These are phyloP conservation scores for Durusdinium trenchii DNA, from an alignment of 73 alveolate genomes.

Conservation along the genomic window DNA sequence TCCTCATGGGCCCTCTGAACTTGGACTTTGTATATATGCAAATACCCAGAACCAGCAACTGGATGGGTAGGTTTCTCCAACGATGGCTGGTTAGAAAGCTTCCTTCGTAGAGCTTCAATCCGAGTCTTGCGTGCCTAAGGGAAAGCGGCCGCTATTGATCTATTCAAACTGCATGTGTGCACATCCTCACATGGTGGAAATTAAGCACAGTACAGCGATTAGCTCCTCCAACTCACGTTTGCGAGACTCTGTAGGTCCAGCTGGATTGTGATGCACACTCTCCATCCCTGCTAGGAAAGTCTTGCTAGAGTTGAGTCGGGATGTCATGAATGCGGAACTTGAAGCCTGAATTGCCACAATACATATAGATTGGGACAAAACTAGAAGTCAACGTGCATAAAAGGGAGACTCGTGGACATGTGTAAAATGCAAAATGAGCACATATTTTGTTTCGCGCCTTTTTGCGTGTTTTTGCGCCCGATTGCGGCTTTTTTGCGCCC, in stretches of 20 bases:
- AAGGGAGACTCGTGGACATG: not conserved
- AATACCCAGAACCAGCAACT: too few relatives aligned
- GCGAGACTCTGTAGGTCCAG: not conserved
- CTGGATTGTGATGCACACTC: not conserved
- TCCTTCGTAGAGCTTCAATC: not conserved
- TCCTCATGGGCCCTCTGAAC: not conserved
- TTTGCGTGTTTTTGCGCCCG: conserved; percentile 16
- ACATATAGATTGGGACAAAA: not conserved
- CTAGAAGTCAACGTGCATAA: not conserved
- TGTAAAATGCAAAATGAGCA: not conserved
- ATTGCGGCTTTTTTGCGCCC: conserved; percentile 38
- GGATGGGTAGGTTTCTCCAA: too few relatives aligned
- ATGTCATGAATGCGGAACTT: not conserved
- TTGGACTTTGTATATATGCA: too few relatives aligned
- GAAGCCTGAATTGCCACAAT: not conserved
- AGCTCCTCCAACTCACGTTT: not conserved
- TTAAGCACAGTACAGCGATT: not conserved
- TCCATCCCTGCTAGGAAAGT: not conserved
- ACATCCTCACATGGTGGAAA: not conserved
- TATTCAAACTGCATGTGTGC: not conserved
- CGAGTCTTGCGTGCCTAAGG: conserved; percentile 9
- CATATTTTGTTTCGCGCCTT: conserved; percentile 6
- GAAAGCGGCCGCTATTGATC: not conserved
- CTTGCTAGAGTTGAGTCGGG: not conserved
- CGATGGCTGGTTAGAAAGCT: not conserved